phyloP scores from a whole-genome alignment of 2,329 filamentous ascomycete species.

The Neofusicoccum sp. region DNA sequence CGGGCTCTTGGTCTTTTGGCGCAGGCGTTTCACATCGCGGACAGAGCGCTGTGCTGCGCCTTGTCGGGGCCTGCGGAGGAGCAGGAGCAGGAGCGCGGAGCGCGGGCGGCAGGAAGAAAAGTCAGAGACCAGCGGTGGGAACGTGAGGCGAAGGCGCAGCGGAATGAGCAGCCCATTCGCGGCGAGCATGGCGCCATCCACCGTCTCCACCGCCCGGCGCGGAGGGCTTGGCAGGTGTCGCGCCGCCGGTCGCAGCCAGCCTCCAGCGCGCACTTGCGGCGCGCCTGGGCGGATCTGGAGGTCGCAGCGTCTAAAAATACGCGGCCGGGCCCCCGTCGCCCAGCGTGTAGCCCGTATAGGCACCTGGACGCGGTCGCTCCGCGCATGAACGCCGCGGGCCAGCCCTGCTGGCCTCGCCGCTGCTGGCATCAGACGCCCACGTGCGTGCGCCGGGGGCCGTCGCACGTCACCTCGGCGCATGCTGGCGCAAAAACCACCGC shows the following conservation, averaged over 20 bases:
- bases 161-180: background rate
- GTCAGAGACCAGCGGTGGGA: too few relatives aligned
- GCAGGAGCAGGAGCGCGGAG: background rate
- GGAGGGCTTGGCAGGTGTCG: background rate
- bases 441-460: background rate
- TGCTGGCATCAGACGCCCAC: background rate
- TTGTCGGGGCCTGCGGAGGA: too few relatives aligned
- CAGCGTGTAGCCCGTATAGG: background rate
- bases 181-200: background rate
- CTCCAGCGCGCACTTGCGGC: background rate
- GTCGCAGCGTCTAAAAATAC: constrained; percentile 9
- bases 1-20: too few relatives aligned
- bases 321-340: background rate
- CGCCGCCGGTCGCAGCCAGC: background rate
- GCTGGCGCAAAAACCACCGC: constrained; percentile 1
- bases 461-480: background rate
- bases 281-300: too few relatives aligned
- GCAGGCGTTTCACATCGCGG: too few relatives aligned
- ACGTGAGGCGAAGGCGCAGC: background rate
- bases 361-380: background rate
- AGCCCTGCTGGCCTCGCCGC: background rate
- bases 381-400: background rate
- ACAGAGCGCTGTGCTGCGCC: too few relatives aligned
- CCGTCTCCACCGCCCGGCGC: background rate
- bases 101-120: too few relatives aligned